These are phyloP conservation scores for Fusarium euwallaceae DNA, from an alignment of 2,329 filamentous ascomycete genomes.

Conservation along the genomic window DNA sequence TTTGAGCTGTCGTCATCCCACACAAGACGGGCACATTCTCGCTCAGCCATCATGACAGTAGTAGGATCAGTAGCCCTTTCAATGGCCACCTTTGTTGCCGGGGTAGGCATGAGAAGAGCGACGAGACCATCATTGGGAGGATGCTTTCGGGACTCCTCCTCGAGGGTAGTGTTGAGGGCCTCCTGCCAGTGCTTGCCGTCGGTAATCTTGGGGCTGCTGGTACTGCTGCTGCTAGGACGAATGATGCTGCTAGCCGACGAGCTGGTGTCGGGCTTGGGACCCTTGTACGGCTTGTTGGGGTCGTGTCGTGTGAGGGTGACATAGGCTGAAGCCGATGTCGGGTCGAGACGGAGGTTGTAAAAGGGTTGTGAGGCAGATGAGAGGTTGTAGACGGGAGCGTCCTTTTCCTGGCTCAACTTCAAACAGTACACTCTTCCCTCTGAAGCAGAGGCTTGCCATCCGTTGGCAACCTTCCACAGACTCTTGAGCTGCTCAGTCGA, in stretches of 20 bases:
- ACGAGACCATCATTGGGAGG: constrained; percentile 73
- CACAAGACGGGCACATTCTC: constrained; percentile 78
- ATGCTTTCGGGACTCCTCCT: constrained; percentile 66
- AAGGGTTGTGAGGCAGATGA: constrained; percentile 73
- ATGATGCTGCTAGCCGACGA: constrained; percentile 48
- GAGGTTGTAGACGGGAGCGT: constrained; percentile 76
- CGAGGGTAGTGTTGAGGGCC: constrained; percentile 69
- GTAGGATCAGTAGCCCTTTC: constrained; percentile 71
- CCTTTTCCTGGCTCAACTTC: constrained; percentile 66
- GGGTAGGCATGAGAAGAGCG: constrained; percentile 76
- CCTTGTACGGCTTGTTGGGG: constrained; percentile 69
- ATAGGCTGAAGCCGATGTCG: constrained; percentile 73
- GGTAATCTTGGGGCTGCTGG: constrained; percentile 45
- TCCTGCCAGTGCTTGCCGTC: constrained; percentile 68
- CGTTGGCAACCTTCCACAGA: constrained; percentile 78
- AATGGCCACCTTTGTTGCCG: constrained; percentile 73
- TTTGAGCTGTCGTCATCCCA: constrained; percentile 73
- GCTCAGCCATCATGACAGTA: constrained; percentile 73
- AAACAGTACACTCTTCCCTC: constrained; percentile 73
- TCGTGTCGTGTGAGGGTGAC: constrained; percentile 72
- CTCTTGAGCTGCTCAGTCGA: constrained; percentile 73
- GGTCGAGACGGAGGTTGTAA: constrained; percentile 75
- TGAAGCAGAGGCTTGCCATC: constrained; percentile 72
- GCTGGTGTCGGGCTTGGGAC: constrained; percentile 48
- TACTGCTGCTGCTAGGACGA: constrained; percentile 44